Evolutionary conservation across 495 filamentous ascomycete genomes (phyloP).

Genomic region (Hypoxylon subgilvum): DNA sequence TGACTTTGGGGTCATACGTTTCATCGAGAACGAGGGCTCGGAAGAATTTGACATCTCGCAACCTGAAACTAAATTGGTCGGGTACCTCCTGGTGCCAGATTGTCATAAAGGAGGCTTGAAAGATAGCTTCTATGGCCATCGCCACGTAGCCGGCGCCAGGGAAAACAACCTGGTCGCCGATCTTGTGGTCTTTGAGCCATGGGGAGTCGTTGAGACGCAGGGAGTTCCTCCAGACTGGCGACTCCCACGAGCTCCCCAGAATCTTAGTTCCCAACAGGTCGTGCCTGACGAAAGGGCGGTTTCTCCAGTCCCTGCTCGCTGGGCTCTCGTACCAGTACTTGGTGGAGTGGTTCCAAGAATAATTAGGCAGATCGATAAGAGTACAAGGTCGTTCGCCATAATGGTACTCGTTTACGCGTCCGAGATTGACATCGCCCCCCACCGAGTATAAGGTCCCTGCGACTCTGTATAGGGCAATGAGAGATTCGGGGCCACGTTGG

Average conservation of each 20-base stretch:
- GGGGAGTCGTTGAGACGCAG: conserved; percentile 40
- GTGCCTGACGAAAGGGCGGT: conserved; percentile 32
- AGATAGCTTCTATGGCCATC: conserved; percentile 50
- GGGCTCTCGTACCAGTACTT: conserved; percentile 42
- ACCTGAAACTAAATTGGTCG: conserved; percentile 23
- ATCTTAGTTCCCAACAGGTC: conserved; percentile 23
- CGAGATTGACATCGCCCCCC: neutral
- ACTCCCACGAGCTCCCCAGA: conserved; percentile 13
- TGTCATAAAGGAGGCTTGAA: conserved; percentile 26
- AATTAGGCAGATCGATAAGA: conserved; percentile 50
- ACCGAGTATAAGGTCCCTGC: conserved; percentile 45
- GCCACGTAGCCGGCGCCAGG: conserved; percentile 48
- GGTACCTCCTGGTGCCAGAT: conserved; percentile 13
- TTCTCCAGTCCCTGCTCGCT: conserved; percentile 35
- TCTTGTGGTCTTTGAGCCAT: conserved; percentile 47
- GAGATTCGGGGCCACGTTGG: conserved; percentile 32
- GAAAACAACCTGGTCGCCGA: conserved; percentile 40
- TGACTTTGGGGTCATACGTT: conserved; percentile 1
- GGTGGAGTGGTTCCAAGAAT: conserved; percentile 52
- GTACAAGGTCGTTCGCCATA: neutral
- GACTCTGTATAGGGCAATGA: conserved; percentile 33
- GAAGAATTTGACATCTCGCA: conserved; percentile 41
- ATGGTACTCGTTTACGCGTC: neutral
- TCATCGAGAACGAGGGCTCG: conserved; percentile 27
- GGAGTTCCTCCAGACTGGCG: conserved; percentile 39